Evolutionary conservation across 2,329 filamentous ascomycete species (phyloP).

Genomic region (Fusarium chuoi): DNA sequence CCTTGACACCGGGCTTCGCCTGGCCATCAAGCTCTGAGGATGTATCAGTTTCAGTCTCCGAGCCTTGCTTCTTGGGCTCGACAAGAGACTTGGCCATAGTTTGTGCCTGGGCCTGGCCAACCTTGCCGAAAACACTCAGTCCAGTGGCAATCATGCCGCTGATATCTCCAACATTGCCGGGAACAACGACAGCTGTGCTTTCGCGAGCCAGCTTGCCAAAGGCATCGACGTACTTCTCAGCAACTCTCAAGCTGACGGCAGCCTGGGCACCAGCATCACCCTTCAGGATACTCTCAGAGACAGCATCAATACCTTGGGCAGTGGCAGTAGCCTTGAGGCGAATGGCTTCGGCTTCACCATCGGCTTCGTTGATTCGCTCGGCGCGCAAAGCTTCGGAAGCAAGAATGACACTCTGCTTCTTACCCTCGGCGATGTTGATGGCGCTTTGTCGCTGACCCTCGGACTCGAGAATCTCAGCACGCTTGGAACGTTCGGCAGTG

Average conservation of each 20-base stretch:
- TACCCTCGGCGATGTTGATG: constrained; percentile 98
- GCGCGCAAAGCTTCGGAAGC: constrained; percentile 90
- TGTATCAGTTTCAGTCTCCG: constrained; percentile 28
- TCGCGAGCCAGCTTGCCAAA: constrained; percentile 94
- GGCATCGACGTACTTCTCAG: constrained; percentile 97
- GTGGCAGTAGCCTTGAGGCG: constrained; percentile 86
- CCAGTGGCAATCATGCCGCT: constrained; percentile 96
- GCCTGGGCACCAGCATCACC: constrained; percentile 81
- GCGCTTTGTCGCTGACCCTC: constrained; percentile 97
- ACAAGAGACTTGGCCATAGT: constrained; percentile 67
- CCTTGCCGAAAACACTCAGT: constrained; percentile 94
- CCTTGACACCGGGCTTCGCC: constrained; percentile 48
- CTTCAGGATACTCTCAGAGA: constrained; percentile 78
- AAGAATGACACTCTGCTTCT: constrained; percentile 96
- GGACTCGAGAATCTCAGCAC: constrained; percentile 95
- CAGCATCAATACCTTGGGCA: constrained; percentile 86
- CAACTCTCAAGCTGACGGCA: constrained; percentile 87
- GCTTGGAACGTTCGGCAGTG: constrained; percentile 95
- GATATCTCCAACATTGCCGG: constrained; percentile 96
- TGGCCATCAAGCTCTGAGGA: constrained; percentile 12
- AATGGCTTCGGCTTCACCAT: constrained; percentile 95
- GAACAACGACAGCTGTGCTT: constrained; percentile 93
- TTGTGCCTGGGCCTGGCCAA: constrained; percentile 81
- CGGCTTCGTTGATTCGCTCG: constrained; percentile 92
- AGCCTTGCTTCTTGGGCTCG: constrained; percentile 45